Evolutionary conservation across 805 yeast species (phyloP).

Genomic region (Metschnikowia orientalis): DNA sequence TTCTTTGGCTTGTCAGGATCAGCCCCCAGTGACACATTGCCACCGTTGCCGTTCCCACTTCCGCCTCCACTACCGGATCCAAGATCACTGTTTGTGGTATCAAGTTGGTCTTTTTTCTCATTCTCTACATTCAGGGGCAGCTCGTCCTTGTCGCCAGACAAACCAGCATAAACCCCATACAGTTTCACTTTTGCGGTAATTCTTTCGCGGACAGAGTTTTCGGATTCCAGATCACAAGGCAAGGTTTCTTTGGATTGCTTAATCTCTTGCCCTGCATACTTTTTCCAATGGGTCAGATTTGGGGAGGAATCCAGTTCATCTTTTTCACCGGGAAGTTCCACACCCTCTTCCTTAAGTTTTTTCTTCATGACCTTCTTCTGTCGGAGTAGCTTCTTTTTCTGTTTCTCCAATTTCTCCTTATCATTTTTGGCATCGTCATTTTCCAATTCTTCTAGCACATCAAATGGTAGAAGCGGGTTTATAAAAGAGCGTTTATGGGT

Average conservation of each 20-base stretch:
- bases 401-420: constrained; percentile 26
- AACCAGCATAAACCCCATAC: no score
- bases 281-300: no score
- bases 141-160: no score
- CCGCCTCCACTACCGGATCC: constrained; percentile 1
- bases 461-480: constrained; percentile 41
- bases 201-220: no score
- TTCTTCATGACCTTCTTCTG: constrained; percentile 18
- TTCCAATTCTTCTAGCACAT: constrained; percentile 34
- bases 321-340: constrained; percentile 1
- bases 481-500: constrained; percentile 10
- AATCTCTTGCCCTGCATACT: no score
- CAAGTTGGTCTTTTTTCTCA: no score
- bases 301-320: constrained; percentile 14
- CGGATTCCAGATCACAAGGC: no score
- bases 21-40: constrained; percentile 5
- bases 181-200: no score
- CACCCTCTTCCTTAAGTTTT: constrained; percentile 7
- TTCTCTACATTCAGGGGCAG: no score
- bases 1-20: constrained; percentile 5
- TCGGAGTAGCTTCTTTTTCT: constrained; percentile 24
- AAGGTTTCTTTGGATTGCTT: no score
- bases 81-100: not conserved
- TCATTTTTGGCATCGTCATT: constrained; percentile 27
- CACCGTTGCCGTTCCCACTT: constrained; percentile 4